Base-by-base conservation (phyloP, 495 filamentous ascomycete genomes). In the Entonaema liquescens region DNA sequence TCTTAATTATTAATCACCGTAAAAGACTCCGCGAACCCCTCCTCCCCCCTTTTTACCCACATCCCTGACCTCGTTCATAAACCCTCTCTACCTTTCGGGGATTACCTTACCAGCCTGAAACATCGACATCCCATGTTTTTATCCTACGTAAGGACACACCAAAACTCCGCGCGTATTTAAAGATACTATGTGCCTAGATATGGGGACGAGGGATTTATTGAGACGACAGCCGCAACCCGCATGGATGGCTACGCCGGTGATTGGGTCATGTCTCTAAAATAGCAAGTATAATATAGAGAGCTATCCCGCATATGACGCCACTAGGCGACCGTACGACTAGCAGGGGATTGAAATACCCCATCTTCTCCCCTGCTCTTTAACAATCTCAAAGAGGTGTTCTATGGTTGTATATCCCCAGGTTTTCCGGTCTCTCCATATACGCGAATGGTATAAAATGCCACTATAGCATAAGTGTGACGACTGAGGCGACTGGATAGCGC, bases 171-270 rank as follows among this genome's bases (percentile, higher is more conserved):
- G 52, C 57, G 57, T 66, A 62, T 21, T 55, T 19, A 21, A 44
- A 35, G 42, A 44, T 44, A 31, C 29, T 31, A 31, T 31, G 29
- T 31, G 29, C 5, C 31, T 40, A 31, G 55, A 19, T 36, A 64
- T 55, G 40, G 50, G 54, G 56, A 61, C 70, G 70, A 73, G 70
- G 65, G 50, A 69, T 73, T 73, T 73, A 73, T 53, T 62, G 70
- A 65, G 59, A 61, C 70, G 55, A 68, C 44, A 69, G 70, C 70
- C 70, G 62, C 70, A 69, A 62, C 70, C 65, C 65, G 65, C 70
- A 73, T 73, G 65, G 61, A 26, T 62, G 65, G 70, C 65, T 58
- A 65, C 31, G 57, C 40, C 50, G 57, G 11, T 73, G 70, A 73
- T 73, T 73, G 65, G 70, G 12, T 29, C 8, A 15, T 19, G 35